Base-by-base conservation (phyloP, 768 basidiomycete species). In the Agrocybe pediades region DNA sequence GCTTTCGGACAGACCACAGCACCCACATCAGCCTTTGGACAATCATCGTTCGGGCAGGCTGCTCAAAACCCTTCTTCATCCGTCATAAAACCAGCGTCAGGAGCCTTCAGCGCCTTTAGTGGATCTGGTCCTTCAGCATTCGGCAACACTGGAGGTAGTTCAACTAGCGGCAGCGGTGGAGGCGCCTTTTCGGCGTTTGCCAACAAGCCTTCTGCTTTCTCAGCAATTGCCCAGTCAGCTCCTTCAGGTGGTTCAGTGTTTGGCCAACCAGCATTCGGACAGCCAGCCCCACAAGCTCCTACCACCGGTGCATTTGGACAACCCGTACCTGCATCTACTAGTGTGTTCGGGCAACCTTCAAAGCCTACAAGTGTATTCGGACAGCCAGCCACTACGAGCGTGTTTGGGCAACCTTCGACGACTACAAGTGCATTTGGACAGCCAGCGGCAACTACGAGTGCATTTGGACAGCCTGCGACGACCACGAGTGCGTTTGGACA, bases 121-220 rank as follows among this genome's bases (percentile, higher is more conserved):
- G 64, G 62, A 33, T 56, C 66, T 9, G 65, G 70, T 13, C 59
- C 73, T 9, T 61, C 70, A 42, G 69, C 71, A 0, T 69, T 75
- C 41, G 75, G 68, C 1, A 53, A 60, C 17, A 56, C 54, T 36
- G 58, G 59, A 1, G 44, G 57, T 4, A 53, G 57, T 16, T 49
- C 47, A 21, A 50, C 55, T 11, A 49, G 56, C 17, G 46, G 46
- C 17, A 33, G 56, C 26, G 54, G 65, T 1, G 65, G 77, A 1
- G 72, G 78, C 15, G 79, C 71, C 3, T 84, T 82, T 55, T 77
- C 80, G 26, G 75, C 80, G 3, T 85, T 85, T 61, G 70, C 79
- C n/a, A 69, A 72, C 3, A 72, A 77, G 41, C 72, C 78, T 0
- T 65, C 81, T 16, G 63, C 75, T 17, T 83, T 85, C 59, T 68